Percentiles rank a stretch among this genome's conserved stretches.
phyloP scores from a whole-genome alignment of 352 stramenopile genomes.

The Phytophthora cactorum region DNA sequence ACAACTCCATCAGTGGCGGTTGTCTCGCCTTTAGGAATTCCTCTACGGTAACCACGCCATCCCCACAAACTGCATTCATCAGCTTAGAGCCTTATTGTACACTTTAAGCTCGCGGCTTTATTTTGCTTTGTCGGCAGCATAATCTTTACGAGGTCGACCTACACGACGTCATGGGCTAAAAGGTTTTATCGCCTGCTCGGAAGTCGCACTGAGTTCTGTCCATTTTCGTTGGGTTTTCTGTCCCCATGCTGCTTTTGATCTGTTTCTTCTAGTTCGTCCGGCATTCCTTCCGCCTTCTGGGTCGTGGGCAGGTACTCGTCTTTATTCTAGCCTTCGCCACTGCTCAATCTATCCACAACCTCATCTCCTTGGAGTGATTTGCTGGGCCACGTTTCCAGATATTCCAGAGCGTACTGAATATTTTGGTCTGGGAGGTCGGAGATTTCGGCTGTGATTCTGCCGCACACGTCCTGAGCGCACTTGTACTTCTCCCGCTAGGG shows the following conservation, averaged over 20 bases:
- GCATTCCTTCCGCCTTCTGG: not conserved
- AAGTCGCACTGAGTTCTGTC: too few species aligned
- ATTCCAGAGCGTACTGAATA: not conserved
- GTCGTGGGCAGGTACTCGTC: not conserved
- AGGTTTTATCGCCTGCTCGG: not conserved
- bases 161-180: not conserved
- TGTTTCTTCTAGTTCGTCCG: not conserved
- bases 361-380: not conserved
- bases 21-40: not conserved
- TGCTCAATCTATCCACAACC: not conserved
- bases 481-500: conserved; percentile 11
- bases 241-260: not conserved
- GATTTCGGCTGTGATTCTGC: not conserved
- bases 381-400: too few species aligned
- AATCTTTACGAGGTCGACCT: not conserved
- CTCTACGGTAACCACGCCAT: not conserved
- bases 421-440: not conserved
- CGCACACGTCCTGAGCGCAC: conserved; percentile 6
- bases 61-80: not conserved
- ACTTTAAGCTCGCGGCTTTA: not conserved
- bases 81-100: not conserved
- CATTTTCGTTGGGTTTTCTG: not conserved
- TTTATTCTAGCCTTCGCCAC: not conserved
- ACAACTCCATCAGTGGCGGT: not conserved
- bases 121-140: too few species aligned